phyloP scores from a whole-genome alignment of 2,329 filamentous ascomycete species.

The Sporothrix schenckii region DNA sequence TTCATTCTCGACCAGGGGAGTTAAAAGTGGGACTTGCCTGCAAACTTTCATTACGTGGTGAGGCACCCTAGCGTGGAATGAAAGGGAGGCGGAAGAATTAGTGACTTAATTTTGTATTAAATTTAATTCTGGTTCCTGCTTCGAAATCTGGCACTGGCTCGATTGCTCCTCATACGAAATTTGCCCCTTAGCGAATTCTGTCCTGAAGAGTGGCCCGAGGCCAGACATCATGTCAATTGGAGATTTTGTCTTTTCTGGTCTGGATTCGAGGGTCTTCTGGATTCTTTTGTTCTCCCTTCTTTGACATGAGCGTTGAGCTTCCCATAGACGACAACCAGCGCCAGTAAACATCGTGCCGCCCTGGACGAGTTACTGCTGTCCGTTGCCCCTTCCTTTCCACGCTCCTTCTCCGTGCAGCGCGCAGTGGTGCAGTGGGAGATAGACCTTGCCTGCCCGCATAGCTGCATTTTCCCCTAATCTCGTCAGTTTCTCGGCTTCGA shows the following conservation, averaged over 20 bases:
- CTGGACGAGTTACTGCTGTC: not conserved
- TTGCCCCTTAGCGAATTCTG: slow-evolving; percentile 24
- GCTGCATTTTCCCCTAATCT: slow-evolving; percentile 26
- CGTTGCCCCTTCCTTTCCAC: slow-evolving; percentile 16
- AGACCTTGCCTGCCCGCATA: slow-evolving; percentile 22
- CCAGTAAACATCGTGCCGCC: not conserved
- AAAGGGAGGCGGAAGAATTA: not conserved
- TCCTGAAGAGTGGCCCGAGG: slow-evolving; percentile 3
- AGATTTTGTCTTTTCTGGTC: not conserved
- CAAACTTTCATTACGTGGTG: slow-evolving; percentile 24
- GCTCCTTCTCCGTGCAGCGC: slow-evolving; percentile 4
- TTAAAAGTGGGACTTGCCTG: slow-evolving; percentile 6
- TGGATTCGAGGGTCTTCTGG: not conserved
- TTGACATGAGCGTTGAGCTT: not conserved
- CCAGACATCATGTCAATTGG: slow-evolving; percentile 4
- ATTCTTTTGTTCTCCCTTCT: not conserved
- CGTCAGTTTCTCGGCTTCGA: slow-evolving; percentile 7
- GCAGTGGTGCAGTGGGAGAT: slow-evolving; percentile 8
- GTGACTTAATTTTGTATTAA: not conserved
- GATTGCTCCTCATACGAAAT: slow-evolving; percentile 4
- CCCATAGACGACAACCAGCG: not conserved
- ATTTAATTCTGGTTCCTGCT: slow-evolving; percentile 15
- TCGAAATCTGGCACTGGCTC: slow-evolving; percentile 3
- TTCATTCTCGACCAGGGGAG: slow-evolving; percentile 1
- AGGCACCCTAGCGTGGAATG: not conserved